Evolutionary conservation across 805 yeast genomes (phyloP).

Genomic region (Saccharomycopsis vini): DNA sequence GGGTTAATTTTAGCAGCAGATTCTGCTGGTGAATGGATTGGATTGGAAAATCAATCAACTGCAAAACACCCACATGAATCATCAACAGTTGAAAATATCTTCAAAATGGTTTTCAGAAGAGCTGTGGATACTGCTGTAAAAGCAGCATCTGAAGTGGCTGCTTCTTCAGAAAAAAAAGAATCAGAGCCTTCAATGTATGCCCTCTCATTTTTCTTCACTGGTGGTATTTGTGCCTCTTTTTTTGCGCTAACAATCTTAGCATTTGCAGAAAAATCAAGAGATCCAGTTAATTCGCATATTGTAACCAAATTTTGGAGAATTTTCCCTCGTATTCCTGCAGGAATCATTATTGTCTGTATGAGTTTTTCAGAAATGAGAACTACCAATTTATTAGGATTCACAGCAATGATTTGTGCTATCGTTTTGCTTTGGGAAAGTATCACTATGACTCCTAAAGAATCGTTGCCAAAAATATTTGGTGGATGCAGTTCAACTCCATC

Average conservation of each 20-base stretch:
- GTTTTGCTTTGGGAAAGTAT: conserved; percentile 32
- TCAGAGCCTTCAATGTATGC: conserved; percentile 31
- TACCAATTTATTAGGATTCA: conserved; percentile 35
- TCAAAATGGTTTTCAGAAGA: conserved; percentile 3
- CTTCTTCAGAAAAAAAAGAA: conserved; percentile 21
- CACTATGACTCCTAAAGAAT: conserved; percentile 22
- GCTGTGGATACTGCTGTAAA: conserved; percentile 7
- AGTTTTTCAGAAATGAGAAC: conserved; percentile 36
- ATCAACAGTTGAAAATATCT: background rate
- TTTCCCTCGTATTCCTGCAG: conserved; percentile 34
- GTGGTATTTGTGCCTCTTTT: conserved; percentile 42
- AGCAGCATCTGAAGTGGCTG: background rate
- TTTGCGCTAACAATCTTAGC: conserved; percentile 34
- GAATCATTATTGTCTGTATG: conserved; percentile 31
- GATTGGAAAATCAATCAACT: conserved; percentile 24
- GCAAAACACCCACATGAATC: conserved; percentile 9
- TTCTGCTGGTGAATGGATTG: conserved; percentile 43
- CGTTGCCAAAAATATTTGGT: conserved; percentile 10
- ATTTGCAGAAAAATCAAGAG: conserved; percentile 36
- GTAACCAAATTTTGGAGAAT: conserved; percentile 32
- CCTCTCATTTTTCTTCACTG: conserved; percentile 41
- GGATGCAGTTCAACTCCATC: background rate
- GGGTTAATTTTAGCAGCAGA: conserved; percentile 48
- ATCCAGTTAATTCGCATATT: conserved; percentile 27
- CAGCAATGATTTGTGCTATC: conserved; percentile 28